Percentiles rank a stretch among this genome's conserved stretches.
phyloP scores from a whole-genome alignment of 805 yeast species.

The Metschnikowia continentalis region DNA sequence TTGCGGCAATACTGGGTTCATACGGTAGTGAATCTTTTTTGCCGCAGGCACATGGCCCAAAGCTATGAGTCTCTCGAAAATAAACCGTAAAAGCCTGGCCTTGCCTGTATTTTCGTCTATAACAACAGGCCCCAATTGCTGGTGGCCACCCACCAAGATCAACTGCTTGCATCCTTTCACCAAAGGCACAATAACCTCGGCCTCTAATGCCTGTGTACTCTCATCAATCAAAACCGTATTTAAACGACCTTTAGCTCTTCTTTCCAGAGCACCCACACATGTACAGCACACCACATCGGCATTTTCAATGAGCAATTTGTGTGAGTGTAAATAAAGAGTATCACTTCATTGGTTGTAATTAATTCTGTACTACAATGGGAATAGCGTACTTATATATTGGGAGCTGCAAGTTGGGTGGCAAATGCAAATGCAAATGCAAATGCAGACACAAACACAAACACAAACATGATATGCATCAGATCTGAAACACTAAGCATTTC shows the following conservation, averaged over 20 bases:
- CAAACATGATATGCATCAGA: too few species aligned
- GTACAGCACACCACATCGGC: conserved; percentile 87
- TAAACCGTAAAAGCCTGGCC: conserved; percentile 81
- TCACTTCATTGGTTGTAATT: too few species aligned
- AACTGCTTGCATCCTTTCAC: conserved; percentile 88
- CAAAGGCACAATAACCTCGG: conserved; percentile 84
- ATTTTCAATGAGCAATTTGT: conserved; percentile 37
- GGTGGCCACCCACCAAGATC: conserved; percentile 90
- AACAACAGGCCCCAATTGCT: conserved; percentile 90
- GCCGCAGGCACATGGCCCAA: conserved; percentile 87
- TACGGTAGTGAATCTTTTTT: conserved; percentile 95
- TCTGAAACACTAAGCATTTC: too few species aligned
- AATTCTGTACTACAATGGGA: too few species aligned
- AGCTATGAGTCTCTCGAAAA: conserved; percentile 79
- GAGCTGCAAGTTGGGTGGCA: too few species aligned
- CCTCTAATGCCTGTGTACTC: conserved; percentile 91
- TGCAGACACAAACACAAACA: too few species aligned
- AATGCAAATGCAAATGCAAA: too few species aligned
- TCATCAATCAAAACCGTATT: conserved; percentile 85
- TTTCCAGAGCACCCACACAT: conserved; percentile 89
- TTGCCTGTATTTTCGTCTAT: conserved; percentile 73
- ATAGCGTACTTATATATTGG: too few species aligned
- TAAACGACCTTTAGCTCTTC: conserved; percentile 55
- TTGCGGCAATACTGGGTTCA: conserved; percentile 84
- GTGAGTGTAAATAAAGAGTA: too few species aligned